Percentiles rank a stretch among this genome's conserved stretches.
Evolutionary conservation across 495 filamentous ascomycete genomes (phyloP).

Genomic region (Penicillium verhagenii): DNA sequence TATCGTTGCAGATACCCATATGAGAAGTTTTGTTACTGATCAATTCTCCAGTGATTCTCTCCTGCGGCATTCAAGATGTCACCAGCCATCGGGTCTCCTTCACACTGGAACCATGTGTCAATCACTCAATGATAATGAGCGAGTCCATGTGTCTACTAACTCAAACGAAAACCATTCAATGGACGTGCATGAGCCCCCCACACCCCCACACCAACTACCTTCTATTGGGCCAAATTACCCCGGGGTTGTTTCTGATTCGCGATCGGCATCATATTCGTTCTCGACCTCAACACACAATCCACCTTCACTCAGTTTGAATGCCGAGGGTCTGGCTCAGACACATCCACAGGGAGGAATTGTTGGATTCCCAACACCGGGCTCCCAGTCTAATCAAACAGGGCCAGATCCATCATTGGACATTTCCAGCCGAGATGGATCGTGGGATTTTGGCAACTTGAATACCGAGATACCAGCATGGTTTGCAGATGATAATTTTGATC

Average conservation of each 20-base stretch:
- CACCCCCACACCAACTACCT: background rate
- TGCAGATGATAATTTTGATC: constrained; percentile 24
- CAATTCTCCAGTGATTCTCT: constrained; percentile 18
- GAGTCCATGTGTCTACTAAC: background rate
- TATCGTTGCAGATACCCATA: background rate
- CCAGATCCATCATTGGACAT: background rate
- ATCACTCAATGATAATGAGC: background rate
- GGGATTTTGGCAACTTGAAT: background rate
- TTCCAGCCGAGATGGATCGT: background rate
- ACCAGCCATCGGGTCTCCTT: background rate
- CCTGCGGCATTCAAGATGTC: constrained; percentile 18
- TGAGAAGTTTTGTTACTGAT: background rate
- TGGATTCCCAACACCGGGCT: background rate
- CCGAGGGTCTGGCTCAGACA: background rate
- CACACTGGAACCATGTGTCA: too few relatives aligned
- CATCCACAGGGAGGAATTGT: background rate
- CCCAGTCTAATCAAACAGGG: background rate
- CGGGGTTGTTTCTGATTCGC: background rate
- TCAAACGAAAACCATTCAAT: background rate
- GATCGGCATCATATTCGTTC: background rate
- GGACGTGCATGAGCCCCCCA: background rate
- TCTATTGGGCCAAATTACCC: background rate
- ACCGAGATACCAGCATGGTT: constrained; percentile 17
- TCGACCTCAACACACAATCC: background rate
- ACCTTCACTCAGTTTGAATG: background rate